Evolutionary conservation across 2,329 filamentous ascomycete genomes (phyloP).

Genomic region (Colletotrichum sp.): DNA sequence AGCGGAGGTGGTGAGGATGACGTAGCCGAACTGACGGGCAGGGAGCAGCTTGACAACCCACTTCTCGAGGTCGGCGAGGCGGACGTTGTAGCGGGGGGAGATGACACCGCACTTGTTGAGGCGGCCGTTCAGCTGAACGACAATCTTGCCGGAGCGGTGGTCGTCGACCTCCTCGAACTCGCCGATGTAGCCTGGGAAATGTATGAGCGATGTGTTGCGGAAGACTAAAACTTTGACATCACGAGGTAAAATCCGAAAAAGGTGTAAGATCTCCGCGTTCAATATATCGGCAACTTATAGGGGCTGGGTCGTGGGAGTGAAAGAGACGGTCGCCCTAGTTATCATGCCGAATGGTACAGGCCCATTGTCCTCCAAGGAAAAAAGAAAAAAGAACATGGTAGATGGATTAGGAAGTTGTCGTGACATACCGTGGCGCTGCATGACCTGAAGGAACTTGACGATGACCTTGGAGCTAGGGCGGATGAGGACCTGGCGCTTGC

Average conservation of each 20-base stretch:
- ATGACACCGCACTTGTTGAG: slow-evolving; percentile 99
- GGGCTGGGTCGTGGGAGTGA: slow-evolving; percentile 85
- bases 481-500: slow-evolving; percentile 99
- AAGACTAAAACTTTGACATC: slow-evolving; percentile 93
- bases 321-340: slow-evolving; percentile 97
- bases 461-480: slow-evolving; percentile 99
- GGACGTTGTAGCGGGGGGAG: slow-evolving; percentile 99
- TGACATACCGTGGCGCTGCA: slow-evolving; percentile 98
- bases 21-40: slow-evolving; percentile 99
- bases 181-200: slow-evolving; percentile 81
- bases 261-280: slow-evolving; percentile 95
- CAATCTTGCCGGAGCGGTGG: slow-evolving; percentile 99
- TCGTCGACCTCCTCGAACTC: slow-evolving; percentile 99
- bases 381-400: neutral
- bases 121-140: slow-evolving; percentile 97
- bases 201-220: slow-evolving; percentile 80
- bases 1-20: slow-evolving; percentile 81
- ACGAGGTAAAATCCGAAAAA: slow-evolving; percentile 74
- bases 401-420: neutral
- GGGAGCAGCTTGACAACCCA: slow-evolving; percentile 99
- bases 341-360: slow-evolving; percentile 86
- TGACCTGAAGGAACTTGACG: slow-evolving; percentile 97
- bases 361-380: slow-evolving; percentile 4
- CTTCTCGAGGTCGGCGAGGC: slow-evolving; percentile 97
- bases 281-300: slow-evolving; percentile 99